These are phyloP conservation scores for Mycena filopes DNA, from an alignment of 768 basidiomycete species.

Conservation along the genomic window DNA sequence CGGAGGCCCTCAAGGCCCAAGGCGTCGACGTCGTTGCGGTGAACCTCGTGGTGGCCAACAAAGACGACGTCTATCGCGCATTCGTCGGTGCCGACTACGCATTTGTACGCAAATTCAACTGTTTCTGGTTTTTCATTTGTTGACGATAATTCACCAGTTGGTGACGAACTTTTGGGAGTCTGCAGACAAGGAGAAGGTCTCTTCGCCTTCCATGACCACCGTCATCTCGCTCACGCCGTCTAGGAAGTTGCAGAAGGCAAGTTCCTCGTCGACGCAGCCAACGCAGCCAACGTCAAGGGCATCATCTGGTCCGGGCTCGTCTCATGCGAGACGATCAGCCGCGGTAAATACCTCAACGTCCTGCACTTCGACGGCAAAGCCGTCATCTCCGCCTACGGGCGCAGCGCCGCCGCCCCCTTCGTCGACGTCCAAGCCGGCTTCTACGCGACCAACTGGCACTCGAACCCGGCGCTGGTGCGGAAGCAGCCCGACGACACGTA, in stretches of 20 bases:
- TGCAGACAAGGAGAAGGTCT: background rate
- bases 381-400: slow-evolving; percentile 4
- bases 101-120: background rate
- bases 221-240: background rate
- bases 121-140: background rate
- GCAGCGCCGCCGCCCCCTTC: background rate
- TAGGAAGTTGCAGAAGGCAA: background rate
- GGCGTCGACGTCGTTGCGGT: no score
- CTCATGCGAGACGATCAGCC: background rate
- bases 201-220: background rate
- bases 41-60: background rate
- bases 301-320: slow-evolving; percentile 11
- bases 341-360: slow-evolving; percentile 1
- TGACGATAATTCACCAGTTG: background rate
- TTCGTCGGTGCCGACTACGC: background rate
- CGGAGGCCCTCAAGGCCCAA: background rate
- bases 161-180: background rate
- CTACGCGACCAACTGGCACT: background rate
- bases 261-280: background rate
- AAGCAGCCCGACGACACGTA: background rate
- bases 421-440: slow-evolving; percentile 2
- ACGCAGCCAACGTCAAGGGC: no score
- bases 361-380: no score
- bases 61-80: background rate
- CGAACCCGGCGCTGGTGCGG: background rate